Conservation (phyloP, 2,329 filamentous ascomycete genomes). For the Cytospora piceae region DNA sequence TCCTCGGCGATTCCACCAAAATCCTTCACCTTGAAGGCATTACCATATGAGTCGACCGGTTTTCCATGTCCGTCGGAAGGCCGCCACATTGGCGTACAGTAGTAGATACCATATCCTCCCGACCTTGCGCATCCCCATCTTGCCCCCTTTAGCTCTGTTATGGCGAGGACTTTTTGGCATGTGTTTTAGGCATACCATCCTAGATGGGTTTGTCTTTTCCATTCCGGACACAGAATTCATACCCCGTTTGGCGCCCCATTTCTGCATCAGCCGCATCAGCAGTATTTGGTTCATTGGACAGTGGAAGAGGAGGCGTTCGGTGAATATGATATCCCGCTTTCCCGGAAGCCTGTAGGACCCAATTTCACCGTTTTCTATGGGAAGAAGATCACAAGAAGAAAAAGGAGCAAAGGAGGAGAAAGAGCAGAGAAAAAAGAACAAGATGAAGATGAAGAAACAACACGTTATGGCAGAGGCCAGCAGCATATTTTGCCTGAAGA, state of each 20-base stretch:
- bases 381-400: slow-evolving; percentile 1
- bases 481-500: background rate
- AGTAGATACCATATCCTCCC: slow-evolving; percentile 23
- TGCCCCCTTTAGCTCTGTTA: slow-evolving; percentile 17
- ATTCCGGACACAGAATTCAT: background rate
- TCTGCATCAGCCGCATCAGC: slow-evolving; percentile 14
- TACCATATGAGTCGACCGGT: slow-evolving; percentile 31
- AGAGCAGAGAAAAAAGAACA: slow-evolving; percentile 9
- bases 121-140: slow-evolving; percentile 13
- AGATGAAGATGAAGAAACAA: background rate
- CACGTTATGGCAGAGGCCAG: background rate
- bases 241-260: background rate
- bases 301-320: slow-evolving; percentile 25
- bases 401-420: slow-evolving; percentile 1
- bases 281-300: slow-evolving; percentile 7
- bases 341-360: slow-evolving; percentile 19
- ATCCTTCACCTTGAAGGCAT: slow-evolving; percentile 61
- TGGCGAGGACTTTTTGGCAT: slow-evolving; percentile 16
- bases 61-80: background rate
- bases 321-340: slow-evolving; percentile 29
- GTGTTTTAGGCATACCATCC: slow-evolving; percentile 15
- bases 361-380: slow-evolving; percentile 7
- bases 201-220: slow-evolving; percentile 8
- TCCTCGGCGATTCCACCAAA: slow-evolving; percentile 66
- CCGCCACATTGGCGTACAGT: slow-evolving; percentile 16